These are phyloP conservation scores for Pseudogymnoascus verrucosus DNA, from an alignment of 2,329 filamentous ascomycete genomes.

Conservation along the genomic window DNA sequence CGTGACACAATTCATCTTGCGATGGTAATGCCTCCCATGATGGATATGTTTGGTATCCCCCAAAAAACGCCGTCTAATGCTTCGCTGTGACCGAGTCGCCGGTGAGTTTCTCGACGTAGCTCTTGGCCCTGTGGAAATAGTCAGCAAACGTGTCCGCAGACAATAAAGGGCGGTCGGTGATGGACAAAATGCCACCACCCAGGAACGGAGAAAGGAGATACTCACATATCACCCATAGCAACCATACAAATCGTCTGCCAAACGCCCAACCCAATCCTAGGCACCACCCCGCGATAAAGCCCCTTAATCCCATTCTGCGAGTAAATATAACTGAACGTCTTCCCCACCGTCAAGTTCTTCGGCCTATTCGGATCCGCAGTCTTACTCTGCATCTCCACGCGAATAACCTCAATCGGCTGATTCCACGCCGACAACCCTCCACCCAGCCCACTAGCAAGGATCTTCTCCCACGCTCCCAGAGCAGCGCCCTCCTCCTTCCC, in stretches of 20 bases:
- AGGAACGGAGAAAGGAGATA: slow-evolving; percentile 28
- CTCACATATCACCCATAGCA: slow-evolving; percentile 93
- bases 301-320: slow-evolving; percentile 78
- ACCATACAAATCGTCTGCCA: slow-evolving; percentile 99
- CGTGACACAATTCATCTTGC: not conserved
- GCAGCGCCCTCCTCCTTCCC: slow-evolving; percentile 74
- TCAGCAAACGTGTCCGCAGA: slow-evolving; percentile 12
- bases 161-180: not conserved
- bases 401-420: slow-evolving; percentile 98
- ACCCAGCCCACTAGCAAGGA: slow-evolving; percentile 75
- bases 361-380: slow-evolving; percentile 94
- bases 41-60: not conserved
- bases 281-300: slow-evolving; percentile 90
- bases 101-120: slow-evolving; percentile 58
- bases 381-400: slow-evolving; percentile 99
- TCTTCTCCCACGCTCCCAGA: slow-evolving; percentile 76
- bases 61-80: slow-evolving; percentile 41
- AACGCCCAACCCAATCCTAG: slow-evolving; percentile 87
- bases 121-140: slow-evolving; percentile 50
- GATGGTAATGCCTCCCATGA: not conserved
- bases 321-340: slow-evolving; percentile 83
- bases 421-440: slow-evolving; percentile 97
- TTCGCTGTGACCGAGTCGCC: slow-evolving; percentile 58
- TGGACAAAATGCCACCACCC: not conserved
- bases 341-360: slow-evolving; percentile 97